Base-by-base conservation (phyloP, 768 basidiomycete species). In the Tricholoma hemisulphureum region DNA sequence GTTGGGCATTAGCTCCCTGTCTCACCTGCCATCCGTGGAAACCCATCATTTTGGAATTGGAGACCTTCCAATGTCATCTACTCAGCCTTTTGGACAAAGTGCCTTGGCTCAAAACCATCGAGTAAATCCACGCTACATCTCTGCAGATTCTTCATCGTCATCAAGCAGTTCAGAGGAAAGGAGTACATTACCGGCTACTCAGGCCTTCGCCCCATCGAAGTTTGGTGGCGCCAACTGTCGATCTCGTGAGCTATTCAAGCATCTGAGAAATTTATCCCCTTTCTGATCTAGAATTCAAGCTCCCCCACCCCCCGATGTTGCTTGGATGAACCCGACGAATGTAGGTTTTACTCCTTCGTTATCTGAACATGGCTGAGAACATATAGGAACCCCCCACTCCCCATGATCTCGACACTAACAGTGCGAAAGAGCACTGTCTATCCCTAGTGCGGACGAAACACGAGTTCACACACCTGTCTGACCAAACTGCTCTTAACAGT, bases 51-150 rank as follows among this genome's bases (percentile, higher is more conserved):
- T 26, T 28, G 26, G 43, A 31, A n/a, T 54, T 43, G 16, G 43
- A 37, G 37, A 62, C 64, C 45, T 24, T 52, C 55, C n/a, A 67
- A 50, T 53, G 23, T 57, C 65, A 34, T 58, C 63, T 39, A 80
- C 74, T 3, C 81, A 81, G 57, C 60, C 65, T 20, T 83, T 81
- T 60, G 72, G 71, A 52, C 61, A 58, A 41, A 82, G 79, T 61
- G 59, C 68, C n/a, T 61, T 82, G 34, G 71, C 66, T 2, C 66
- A 68, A 50, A 64, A 21, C 45, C 50, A 58, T 43, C 46, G 41
- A 50, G 54, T 41, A 58, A 60, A 57, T 46, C 63, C 58, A 50
- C 54, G 51, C 58, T 55, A 50, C 56, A 55, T 65, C 41, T 56
- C 57, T 14, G 16, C 45, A 32, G 24, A 52, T 18, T 56, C 41